These are phyloP conservation scores for Zygosaccharomyces pseudorouxii DNA, from an alignment of 805 yeast species.

Conservation along the genomic window DNA sequence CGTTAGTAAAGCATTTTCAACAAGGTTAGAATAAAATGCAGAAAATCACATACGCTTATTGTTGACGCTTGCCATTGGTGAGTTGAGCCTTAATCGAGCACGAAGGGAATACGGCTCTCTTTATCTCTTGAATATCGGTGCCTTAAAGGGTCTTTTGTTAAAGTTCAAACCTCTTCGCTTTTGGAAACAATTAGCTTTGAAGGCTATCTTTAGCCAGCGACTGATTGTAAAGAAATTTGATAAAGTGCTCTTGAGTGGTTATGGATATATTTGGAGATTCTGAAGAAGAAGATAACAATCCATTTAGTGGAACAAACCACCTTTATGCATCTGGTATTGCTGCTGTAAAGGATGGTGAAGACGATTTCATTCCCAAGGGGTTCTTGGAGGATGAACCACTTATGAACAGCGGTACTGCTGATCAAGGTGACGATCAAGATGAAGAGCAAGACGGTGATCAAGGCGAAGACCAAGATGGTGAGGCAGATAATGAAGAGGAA, in stretches of 20 bases:
- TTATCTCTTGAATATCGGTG: neutral
- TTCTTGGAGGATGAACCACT: constrained; percentile 5
- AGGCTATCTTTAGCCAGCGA: neutral
- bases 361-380: constrained; percentile 14
- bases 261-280: constrained; percentile 24
- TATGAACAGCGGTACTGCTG: neutral
- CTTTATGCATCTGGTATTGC: constrained; percentile 37
- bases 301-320: constrained; percentile 37
- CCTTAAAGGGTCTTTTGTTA: neutral
- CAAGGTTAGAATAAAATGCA: neutral
- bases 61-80: constrained; percentile 8
- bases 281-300: constrained; percentile 39
- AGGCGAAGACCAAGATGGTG: neutral
- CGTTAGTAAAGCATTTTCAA: constrained; percentile 6
- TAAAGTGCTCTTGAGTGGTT: neutral
- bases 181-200: constrained; percentile 3
- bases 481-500: no score
- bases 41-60: constrained; percentile 8
- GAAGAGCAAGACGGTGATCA: neutral
- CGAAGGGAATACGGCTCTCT: neutral
- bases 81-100: neutral
- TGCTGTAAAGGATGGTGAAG: constrained; percentile 22
- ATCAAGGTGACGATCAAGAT: neutral
- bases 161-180: constrained; percentile 5
- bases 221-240: neutral